Percentiles rank a stretch among this genome's conserved stretches.
Evolutionary conservation across 352 stramenopile genomes (phyloP).

Genomic region (Phytophthora crassamura): DNA sequence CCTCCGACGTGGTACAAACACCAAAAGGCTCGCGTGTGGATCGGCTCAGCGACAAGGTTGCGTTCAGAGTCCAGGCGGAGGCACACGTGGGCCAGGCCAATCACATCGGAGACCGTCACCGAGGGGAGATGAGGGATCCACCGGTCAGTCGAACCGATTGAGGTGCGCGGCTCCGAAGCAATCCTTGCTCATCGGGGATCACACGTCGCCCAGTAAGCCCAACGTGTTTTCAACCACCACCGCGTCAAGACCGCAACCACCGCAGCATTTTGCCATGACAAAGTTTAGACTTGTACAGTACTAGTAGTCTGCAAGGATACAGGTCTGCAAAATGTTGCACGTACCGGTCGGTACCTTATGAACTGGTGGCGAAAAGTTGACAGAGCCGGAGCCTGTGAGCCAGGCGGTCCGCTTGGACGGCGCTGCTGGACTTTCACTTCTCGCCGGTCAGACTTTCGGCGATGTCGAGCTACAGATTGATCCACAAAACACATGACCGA

Average conservation of each 20-base stretch:
- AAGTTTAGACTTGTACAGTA: neutral
- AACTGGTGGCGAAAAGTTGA: too few relatives aligned
- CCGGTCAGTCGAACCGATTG: constrained; percentile 1
- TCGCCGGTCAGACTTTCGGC: constrained; percentile 3
- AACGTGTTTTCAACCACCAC: neutral
- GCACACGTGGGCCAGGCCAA: constrained; percentile 27
- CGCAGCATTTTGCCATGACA: constrained; percentile 19
- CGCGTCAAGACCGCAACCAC: constrained; percentile 4
- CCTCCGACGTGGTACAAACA: constrained; percentile 22
- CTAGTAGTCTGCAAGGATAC: too few relatives aligned
- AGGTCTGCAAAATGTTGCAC: too few relatives aligned
- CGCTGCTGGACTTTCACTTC: neutral
- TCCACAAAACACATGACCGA: neutral
- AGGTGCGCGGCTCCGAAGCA: neutral
- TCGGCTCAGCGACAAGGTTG: constrained; percentile 22
- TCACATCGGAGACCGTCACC: constrained; percentile 17
- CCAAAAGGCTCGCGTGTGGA: constrained; percentile 26
- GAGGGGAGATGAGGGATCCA: constrained; percentile 26
- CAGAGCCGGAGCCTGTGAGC: too few relatives aligned
- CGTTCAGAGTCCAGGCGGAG: constrained; percentile 3
- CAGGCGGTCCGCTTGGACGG: neutral
- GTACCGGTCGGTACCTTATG: too few relatives aligned
- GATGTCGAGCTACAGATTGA: neutral
- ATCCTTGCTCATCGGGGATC: constrained; percentile 17
- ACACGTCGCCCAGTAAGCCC: constrained; percentile 13